Percentiles rank a stretch among this genome's conserved stretches.
phyloP scores from a whole-genome alignment of 441 rosid genomes.

The Corymbia calophylla region DNA sequence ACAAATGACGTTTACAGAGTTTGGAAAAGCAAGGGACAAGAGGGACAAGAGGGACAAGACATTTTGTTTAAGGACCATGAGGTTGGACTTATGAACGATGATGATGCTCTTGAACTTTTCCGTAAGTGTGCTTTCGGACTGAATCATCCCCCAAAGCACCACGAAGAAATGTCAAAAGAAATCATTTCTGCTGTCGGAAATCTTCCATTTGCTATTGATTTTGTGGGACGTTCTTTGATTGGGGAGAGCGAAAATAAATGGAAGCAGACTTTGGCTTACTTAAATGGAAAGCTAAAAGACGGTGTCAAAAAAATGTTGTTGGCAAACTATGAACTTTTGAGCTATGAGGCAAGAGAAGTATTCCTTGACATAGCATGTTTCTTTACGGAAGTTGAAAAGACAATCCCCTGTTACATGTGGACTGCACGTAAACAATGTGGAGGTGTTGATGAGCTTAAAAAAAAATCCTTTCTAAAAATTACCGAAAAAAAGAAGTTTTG shows the following conservation, averaged over 20 bases:
- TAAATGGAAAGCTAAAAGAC: not conserved
- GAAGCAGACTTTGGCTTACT: accelerated
- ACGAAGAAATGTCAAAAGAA: accelerated
- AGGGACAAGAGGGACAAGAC: too few relatives aligned
- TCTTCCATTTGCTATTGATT: not conserved
- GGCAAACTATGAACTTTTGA: not conserved
- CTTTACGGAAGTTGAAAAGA: not conserved
- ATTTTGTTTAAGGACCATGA: too few relatives aligned
- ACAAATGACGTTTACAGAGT: too few relatives aligned
- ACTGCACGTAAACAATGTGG: accelerated
- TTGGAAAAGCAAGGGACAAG: too few relatives aligned
- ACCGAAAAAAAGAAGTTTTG: not conserved
- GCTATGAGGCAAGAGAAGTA: not conserved
- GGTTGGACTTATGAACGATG: accelerated
- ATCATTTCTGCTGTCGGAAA: not conserved
- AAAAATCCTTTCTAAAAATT: not conserved
- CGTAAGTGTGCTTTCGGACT: not conserved
- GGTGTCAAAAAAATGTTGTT: not conserved
- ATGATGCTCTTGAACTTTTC: not conserved
- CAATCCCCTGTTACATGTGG: not conserved
- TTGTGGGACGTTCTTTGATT: too few relatives aligned
- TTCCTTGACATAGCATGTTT: not conserved
- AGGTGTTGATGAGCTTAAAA: not conserved
- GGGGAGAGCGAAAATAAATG: not conserved
- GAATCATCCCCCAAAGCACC: not conserved